A percentile compares a stretch with the other conserved stretches of the same genome.
Evolutionary conservation across 352 stramenopile genomes (phyloP).

Genomic region (Aphanomyces euteiches): DNA sequence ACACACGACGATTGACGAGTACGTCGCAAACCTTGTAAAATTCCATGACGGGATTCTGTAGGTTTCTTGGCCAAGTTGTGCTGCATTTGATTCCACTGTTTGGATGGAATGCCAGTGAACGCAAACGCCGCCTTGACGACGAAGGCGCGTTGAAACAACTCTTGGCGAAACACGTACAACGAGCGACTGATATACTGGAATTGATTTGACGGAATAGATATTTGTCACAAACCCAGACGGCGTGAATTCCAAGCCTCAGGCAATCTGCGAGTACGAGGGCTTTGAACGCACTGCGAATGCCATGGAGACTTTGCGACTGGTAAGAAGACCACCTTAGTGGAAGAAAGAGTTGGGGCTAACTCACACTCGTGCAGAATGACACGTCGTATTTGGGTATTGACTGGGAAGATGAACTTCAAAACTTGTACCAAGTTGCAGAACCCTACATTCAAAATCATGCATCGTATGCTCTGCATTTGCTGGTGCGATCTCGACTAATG

Average conservation of each 20-base stretch:
- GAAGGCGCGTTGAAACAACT: background rate
- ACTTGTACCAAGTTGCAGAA: conserved; percentile 12
- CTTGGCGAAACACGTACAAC: conserved; percentile 17
- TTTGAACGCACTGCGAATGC: background rate
- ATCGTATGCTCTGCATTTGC: conserved; percentile 1
- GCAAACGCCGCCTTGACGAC: background rate
- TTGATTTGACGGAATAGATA: background rate
- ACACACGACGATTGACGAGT: conserved; percentile 61
- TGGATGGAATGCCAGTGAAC: background rate
- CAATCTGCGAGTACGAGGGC: conserved; percentile 13
- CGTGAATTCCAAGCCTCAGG: background rate
- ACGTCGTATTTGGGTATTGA: conserved; percentile 23
- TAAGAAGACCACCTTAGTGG: background rate
- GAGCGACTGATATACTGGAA: background rate
- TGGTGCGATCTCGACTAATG: background rate
- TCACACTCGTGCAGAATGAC: conserved; percentile 2
- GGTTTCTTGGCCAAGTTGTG: conserved; percentile 19
- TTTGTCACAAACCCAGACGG: conserved; percentile 28
- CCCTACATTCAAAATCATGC: conserved; percentile 9
- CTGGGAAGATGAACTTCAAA: conserved; percentile 15
- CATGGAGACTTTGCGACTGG: conserved; percentile 12
- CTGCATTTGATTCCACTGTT: conserved; percentile 15
- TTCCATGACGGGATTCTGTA: background rate
- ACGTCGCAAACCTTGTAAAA: conserved; percentile 20
- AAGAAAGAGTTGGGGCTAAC: background rate